Conservation (phyloP, 2,329 filamentous ascomycete genomes). For the Tetracladium maxilliforme region DNA sequence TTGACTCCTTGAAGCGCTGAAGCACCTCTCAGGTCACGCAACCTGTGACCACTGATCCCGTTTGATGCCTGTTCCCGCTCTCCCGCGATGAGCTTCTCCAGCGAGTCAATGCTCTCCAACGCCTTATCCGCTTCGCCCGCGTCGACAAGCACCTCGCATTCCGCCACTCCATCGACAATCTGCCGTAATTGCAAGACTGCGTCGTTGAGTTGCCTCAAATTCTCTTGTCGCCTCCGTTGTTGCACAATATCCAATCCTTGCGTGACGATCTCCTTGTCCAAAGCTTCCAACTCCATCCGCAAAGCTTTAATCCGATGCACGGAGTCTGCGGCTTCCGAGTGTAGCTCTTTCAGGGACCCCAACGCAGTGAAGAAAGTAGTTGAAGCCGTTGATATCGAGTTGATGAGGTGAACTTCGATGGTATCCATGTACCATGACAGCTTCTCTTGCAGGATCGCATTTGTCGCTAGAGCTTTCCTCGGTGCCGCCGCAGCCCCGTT, state of each 20-base stretch:
- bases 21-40: slow-evolving; percentile 60
- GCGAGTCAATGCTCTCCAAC: slow-evolving; percentile 57
- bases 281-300: slow-evolving; percentile 60
- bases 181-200: slow-evolving; percentile 71
- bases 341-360: slow-evolving; percentile 78
- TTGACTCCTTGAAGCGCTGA: slow-evolving; percentile 70
- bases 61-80: slow-evolving; percentile 26
- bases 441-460: slow-evolving; percentile 95
- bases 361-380: slow-evolving; percentile 93
- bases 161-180: slow-evolving; percentile 60
- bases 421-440: slow-evolving; percentile 99
- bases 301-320: slow-evolving; percentile 74
- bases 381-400: slow-evolving; percentile 88
- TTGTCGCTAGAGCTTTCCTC: slow-evolving; percentile 82
- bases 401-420: slow-evolving; percentile 91
- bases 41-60: slow-evolving; percentile 17
- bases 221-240: slow-evolving; percentile 68
- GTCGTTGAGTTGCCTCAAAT: slow-evolving; percentile 67
- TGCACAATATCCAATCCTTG: slow-evolving; percentile 77
- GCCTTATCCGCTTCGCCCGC: slow-evolving; percentile 72
- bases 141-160: slow-evolving; percentile 71
- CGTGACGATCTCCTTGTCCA: slow-evolving; percentile 79
- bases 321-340: slow-evolving; percentile 83
- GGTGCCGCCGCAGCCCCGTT: slow-evolving; percentile 46
- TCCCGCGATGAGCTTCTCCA: slow-evolving; percentile 72